Percentiles rank a stretch among this genome's conserved stretches.
phyloP scores from a whole-genome alignment of 2,329 filamentous ascomycete genomes.

The Exophiala spinifera region DNA sequence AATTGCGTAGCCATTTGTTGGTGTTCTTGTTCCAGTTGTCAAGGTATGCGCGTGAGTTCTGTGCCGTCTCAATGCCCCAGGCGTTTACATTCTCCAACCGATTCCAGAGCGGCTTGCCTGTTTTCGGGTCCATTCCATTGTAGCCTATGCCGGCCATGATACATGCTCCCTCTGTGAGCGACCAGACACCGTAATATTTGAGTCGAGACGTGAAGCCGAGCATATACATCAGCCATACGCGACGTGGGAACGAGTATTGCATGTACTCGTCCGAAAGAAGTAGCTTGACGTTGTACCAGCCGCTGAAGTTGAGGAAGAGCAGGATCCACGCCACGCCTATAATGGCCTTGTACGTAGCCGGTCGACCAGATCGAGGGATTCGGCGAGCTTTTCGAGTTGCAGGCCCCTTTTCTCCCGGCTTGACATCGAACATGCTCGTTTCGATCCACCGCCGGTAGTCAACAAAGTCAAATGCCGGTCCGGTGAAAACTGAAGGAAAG shows the following conservation, averaged over 20 bases:
- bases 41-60: conserved; percentile 89
- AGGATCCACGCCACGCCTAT: conserved; percentile 76
- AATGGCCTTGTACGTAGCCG: conserved; percentile 72
- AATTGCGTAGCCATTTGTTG: conserved; percentile 93
- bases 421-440: conserved; percentile 88
- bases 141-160: conserved; percentile 92
- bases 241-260: conserved; percentile 64
- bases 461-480: conserved; percentile 89
- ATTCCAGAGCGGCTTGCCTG: conserved; percentile 84
- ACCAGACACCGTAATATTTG: conserved; percentile 98
- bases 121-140: conserved; percentile 82
- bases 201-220: conserved; percentile 75
- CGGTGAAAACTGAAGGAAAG: conserved; percentile 85
- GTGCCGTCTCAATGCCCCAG: conserved; percentile 79
- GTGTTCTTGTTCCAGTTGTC: conserved; percentile 99
- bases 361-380: conserved; percentile 85
- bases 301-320: conserved; percentile 69
- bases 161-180: conserved; percentile 86
- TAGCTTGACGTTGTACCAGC: conserved; percentile 62
- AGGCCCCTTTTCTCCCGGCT: conserved; percentile 73
- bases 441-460: conserved; percentile 93
- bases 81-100: conserved; percentile 86
- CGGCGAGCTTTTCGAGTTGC: conserved; percentile 84
- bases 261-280: conserved; percentile 66
- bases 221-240: conserved; percentile 79